Conservation (phyloP, 1,284 basidiomycete genomes). For the Tetrapyrgos nigripes region DNA sequence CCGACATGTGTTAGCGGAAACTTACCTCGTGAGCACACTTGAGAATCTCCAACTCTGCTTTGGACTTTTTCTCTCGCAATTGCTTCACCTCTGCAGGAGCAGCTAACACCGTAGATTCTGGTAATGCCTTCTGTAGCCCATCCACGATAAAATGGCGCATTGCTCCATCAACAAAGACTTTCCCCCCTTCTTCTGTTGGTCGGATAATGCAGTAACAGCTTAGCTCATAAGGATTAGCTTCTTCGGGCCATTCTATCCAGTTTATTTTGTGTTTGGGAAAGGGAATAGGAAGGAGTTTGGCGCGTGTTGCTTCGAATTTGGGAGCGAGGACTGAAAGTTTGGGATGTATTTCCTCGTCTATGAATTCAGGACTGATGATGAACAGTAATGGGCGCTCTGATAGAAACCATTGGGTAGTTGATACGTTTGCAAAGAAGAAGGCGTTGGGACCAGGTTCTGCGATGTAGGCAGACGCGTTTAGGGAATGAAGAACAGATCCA, state of each 20-base stretch:
- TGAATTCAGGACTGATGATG: slow-evolving; percentile 56
- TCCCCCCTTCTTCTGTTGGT: slow-evolving; percentile 26
- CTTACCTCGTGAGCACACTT: slow-evolving; percentile 82
- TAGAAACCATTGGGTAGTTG: slow-evolving; percentile 65
- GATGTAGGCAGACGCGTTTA: slow-evolving; percentile 67
- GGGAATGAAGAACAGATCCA: slow-evolving; percentile 52
- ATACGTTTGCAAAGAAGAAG: slow-evolving; percentile 76
- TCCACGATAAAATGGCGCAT: slow-evolving; percentile 68
- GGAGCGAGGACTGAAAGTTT: slow-evolving; percentile 75
- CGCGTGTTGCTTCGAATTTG: slow-evolving; percentile 77
- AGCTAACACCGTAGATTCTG: slow-evolving; percentile 44
- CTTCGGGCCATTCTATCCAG: slow-evolving; percentile 80
- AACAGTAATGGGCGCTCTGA: slow-evolving; percentile 83
- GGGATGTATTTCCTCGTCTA: slow-evolving; percentile 38
- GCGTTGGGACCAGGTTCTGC: slow-evolving; percentile 79
- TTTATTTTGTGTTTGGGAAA: slow-evolving; percentile 40
- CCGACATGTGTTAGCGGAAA: slow-evolving; percentile 4
- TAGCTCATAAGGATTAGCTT: slow-evolving; percentile 68
- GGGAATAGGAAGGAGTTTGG: slow-evolving; percentile 64
- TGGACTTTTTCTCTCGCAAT: slow-evolving; percentile 78
- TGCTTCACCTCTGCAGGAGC: slow-evolving; percentile 62
- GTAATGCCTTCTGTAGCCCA: slow-evolving; percentile 57
- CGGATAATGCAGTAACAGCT: slow-evolving; percentile 52
- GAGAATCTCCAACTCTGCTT: slow-evolving; percentile 73
- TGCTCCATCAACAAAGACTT: slow-evolving; percentile 68